Evolutionary conservation across 805 yeast genomes (phyloP).

Genomic region (Spathaspora boniae): DNA sequence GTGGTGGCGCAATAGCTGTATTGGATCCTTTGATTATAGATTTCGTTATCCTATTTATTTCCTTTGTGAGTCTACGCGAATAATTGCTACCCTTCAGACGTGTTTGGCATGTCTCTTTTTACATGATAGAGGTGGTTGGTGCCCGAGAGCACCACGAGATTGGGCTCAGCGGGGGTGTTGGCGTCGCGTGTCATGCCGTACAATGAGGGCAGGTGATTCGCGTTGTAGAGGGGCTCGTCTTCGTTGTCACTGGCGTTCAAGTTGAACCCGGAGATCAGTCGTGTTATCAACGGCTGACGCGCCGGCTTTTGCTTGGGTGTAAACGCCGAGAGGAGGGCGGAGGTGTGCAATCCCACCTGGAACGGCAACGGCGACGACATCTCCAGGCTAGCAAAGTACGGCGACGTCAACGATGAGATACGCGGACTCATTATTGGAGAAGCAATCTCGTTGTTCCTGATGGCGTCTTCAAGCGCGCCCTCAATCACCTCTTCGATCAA

Average conservation of each 20-base stretch:
- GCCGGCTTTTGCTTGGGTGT: slow-evolving; percentile 4
- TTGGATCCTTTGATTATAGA: not conserved
- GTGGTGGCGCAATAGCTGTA: not conserved
- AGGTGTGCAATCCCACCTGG: slow-evolving; percentile 13
- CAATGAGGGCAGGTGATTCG: slow-evolving; percentile 6
- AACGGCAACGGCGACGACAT: slow-evolving; percentile 11
- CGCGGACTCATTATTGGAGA: slow-evolving; percentile 43
- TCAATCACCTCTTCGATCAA: slow-evolving; percentile 45
- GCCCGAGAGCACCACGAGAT: slow-evolving; percentile 16
- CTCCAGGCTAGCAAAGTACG: slow-evolving; percentile 2
- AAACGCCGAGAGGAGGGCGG: slow-evolving; percentile 15
- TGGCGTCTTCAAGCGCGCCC: slow-evolving; percentile 46
- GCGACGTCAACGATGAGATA: slow-evolving; percentile 8
- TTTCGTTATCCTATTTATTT: not conserved
- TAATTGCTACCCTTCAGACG: too few relatives aligned
- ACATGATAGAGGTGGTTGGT: slow-evolving; percentile 20
- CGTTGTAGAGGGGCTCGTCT: slow-evolving; percentile 5
- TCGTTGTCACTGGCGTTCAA: slow-evolving; percentile 10
- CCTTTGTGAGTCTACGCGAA: too few relatives aligned
- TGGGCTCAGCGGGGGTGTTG: slow-evolving; percentile 4
- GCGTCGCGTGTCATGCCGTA: slow-evolving; percentile 7
- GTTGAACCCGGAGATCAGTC: slow-evolving; percentile 14
- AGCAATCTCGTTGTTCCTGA: slow-evolving; percentile 41
- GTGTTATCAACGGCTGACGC: slow-evolving; percentile 4
- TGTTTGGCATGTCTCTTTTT: too few relatives aligned